phyloP scores from a whole-genome alignment of 306 rosid species.

The Herpetospermum pedunculosum region DNA sequence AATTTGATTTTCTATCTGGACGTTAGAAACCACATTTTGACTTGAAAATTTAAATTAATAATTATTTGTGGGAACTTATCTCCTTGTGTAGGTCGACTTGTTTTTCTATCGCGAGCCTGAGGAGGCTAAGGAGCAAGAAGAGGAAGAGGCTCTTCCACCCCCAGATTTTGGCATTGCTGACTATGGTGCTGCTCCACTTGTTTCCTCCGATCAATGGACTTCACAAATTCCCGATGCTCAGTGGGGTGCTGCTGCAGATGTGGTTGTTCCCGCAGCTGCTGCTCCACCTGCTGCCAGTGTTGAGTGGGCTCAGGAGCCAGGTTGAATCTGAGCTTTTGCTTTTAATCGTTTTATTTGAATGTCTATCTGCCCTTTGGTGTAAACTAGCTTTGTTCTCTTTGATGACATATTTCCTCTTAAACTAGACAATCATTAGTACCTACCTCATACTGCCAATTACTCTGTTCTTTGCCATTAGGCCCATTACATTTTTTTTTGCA shows the following conservation, averaged over 20 bases:
- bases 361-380: neutral
- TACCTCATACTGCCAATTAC: neutral
- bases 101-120: conserved; percentile 90
- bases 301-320: conserved; percentile 26
- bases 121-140: conserved; percentile 62
- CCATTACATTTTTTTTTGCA: neutral
- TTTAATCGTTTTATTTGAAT: neutral
- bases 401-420: neutral
- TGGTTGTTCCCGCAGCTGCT: neutral
- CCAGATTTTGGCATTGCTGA: conserved; percentile 51
- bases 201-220: conserved; percentile 29
- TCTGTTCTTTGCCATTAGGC: neutral
- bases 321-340: conserved; percentile 1
- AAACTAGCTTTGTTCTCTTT: neutral
- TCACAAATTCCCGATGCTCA: conserved; percentile 21
- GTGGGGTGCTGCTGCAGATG: conserved; percentile 26
- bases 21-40: neutral
- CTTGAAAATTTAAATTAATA: neutral
- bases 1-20: neutral
- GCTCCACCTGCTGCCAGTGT: conserved; percentile 13
- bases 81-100: conserved; percentile 47
- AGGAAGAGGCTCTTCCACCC: conserved; percentile 40
- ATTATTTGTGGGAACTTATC: neutral
- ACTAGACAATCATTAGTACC: neutral
- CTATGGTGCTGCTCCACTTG: conserved; percentile 24